Evolutionary conservation across 2,329 filamentous ascomycete species (phyloP), one percentile per base, ranked within the genome.

Genomic region (Microdochium trichocladiopsis): DNA sequence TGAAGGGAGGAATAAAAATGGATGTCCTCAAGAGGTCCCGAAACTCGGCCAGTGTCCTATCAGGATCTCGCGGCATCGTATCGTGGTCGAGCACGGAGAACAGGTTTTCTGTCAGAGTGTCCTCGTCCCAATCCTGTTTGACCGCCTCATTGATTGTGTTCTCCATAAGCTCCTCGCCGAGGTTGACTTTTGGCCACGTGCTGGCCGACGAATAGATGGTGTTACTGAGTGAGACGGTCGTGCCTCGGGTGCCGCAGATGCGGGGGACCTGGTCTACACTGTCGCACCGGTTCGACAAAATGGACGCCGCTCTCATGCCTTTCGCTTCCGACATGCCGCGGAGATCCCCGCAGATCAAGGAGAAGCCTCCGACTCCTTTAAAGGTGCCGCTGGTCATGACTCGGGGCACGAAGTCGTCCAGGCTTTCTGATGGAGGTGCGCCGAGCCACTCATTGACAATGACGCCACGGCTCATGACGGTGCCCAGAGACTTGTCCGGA

Each of bases 361-460:
- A 84, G 62, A 87, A 87, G 0, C 84, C 83, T 6, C 84, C 84
- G 16, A 86, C 80, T 49, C 80, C 82, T 59, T 78, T 78, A 22
- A 83, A 76, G 10, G 78, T 73, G 22, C 72, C 71, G 25, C 75
- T 74, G 41, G 74, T 71, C 49, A 84, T 72, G 58, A 84, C 69
- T 10, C 70, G 69, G 51, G 73, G 61, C 16, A 83, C 78, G 58
- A 80, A 82, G 2, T 76, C 66, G 28, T 70, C 65, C 2, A 79
- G 71, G 16, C 69, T 67, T 60, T 79, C 73, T n/a, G 71, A 66
- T 1, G 73, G 68, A 11, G 74, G 66, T 22, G 73, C 74, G 2
- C 73, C 75, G 45, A 86, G 66, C 82, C 82, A 86, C 1, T 79
- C 76, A 12, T 77, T 86, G 25, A 84, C 82, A 74, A 87, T 83